phyloP scores from a whole-genome alignment of 768 basidiomycete species.

The Tylopilus plumbeoviolaceoides region DNA sequence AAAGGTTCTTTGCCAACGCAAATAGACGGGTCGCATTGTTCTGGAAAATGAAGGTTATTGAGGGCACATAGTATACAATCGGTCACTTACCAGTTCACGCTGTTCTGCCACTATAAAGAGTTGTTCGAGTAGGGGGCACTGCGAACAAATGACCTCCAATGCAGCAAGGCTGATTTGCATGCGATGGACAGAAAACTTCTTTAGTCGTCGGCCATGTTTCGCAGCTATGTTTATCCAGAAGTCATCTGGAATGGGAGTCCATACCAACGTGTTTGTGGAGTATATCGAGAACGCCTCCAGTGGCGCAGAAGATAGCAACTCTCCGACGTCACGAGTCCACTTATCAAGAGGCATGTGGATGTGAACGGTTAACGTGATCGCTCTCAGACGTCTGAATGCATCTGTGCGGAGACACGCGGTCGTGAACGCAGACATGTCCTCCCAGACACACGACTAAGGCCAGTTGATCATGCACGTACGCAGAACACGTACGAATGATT shows the following conservation, averaged over 20 bases:
- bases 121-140: constrained; percentile 53
- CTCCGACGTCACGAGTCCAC: constrained; percentile 44
- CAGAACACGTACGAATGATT: constrained; percentile 47
- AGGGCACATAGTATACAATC: too few species aligned
- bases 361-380: constrained; percentile 56
- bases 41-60: constrained; percentile 6
- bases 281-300: constrained; percentile 64
- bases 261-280: constrained; percentile 40
- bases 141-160: constrained; percentile 50
- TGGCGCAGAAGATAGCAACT: constrained; percentile 45
- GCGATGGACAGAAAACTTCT: constrained; percentile 59
- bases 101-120: constrained; percentile 59
- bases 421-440: constrained; percentile 55
- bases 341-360: constrained; percentile 31
- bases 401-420: constrained; percentile 31
- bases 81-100: constrained; percentile 37
- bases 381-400: constrained; percentile 42
- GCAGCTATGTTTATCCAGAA: constrained; percentile 52
- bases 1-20: constrained; percentile 42
- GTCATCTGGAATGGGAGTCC: constrained; percentile 37
- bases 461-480: not conserved
- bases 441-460: constrained; percentile 2
- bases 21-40: constrained; percentile 32
- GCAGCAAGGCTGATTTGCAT: constrained; percentile 51
- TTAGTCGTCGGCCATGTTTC: constrained; percentile 49